Evolutionary conservation across 139 green algal species (phyloP).

Genomic region (Micractinium conductrix): DNA sequence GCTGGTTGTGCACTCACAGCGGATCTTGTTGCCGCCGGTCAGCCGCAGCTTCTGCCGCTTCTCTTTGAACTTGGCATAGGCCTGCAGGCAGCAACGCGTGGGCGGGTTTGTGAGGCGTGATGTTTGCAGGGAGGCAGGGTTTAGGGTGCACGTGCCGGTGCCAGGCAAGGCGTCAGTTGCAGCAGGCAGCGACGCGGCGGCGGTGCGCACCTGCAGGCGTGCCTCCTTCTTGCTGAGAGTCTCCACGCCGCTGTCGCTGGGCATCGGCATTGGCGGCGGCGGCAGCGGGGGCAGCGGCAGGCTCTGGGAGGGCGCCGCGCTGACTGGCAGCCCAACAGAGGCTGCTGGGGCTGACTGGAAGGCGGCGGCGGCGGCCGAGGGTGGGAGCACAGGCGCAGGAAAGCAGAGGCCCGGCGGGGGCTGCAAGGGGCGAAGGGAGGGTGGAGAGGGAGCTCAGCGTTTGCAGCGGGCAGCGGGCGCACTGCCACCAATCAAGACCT

Average conservation of each 20-base stretch:
- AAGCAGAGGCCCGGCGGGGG: background rate
- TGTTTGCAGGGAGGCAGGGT: too few species aligned
- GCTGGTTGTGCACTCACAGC: too few species aligned
- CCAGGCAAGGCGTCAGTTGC: background rate
- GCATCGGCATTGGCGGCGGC: conserved; percentile 3
- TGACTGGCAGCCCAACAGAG: too few species aligned
- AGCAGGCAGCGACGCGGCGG: background rate
- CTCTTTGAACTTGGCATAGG: conserved; percentile 41
- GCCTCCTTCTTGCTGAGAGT: conserved; percentile 13
- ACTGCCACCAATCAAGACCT: background rate
- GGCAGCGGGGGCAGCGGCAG: conserved; percentile 6
- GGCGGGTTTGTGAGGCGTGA: too few species aligned
- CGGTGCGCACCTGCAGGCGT: background rate
- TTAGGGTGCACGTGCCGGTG: too few species aligned
- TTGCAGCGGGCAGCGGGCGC: background rate
- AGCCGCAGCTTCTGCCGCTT: conserved; percentile 48
- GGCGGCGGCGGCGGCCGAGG: background rate
- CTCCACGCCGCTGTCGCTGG: background rate
- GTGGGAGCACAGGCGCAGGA: background rate
- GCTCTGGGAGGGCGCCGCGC: background rate
- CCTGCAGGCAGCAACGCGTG: background rate
- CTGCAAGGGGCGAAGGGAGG: background rate
- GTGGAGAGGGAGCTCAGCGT: background rate
- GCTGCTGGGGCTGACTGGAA: background rate
- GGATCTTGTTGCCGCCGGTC: conserved; percentile 53